phyloP scores from a whole-genome alignment of 2,329 filamentous ascomycete species.

The Fusarium bulbicola region DNA sequence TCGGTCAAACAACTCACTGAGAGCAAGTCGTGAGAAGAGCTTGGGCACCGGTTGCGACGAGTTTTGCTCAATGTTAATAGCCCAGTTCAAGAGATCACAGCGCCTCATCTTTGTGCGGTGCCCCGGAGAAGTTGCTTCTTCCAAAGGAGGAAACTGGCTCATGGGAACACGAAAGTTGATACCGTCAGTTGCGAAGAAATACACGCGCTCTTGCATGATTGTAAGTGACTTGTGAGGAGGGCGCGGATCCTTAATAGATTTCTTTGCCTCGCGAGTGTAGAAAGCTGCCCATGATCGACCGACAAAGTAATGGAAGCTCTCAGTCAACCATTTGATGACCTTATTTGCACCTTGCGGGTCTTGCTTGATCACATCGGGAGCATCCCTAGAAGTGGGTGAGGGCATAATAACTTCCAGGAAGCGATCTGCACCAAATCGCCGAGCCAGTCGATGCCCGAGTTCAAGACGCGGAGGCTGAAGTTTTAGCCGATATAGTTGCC shows the following conservation, averaged over 20 bases:
- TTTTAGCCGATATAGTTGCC: constrained; percentile 56
- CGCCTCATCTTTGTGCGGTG: constrained; percentile 49
- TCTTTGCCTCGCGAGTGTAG: constrained; percentile 53
- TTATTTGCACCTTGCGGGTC: constrained; percentile 45
- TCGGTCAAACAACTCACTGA: constrained; percentile 53
- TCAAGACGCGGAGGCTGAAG: constrained; percentile 61
- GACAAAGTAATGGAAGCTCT: constrained; percentile 52
- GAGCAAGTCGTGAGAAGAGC: constrained; percentile 65
- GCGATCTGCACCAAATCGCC: constrained; percentile 66
- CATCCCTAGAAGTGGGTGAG: constrained; percentile 45
- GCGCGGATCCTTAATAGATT: constrained; percentile 46
- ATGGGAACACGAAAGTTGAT: constrained; percentile 48
- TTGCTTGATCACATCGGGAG: constrained; percentile 44
- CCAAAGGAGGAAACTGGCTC: constrained; percentile 31
- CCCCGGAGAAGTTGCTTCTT: constrained; percentile 32
- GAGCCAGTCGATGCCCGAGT: constrained; percentile 59
- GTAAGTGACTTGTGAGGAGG: constrained; percentile 32
- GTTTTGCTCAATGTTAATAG: constrained; percentile 58
- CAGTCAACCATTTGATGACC: constrained; percentile 44
- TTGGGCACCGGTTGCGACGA: constrained; percentile 60
- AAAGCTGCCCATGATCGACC: constrained; percentile 60
- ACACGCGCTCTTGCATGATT: constrained; percentile 53
- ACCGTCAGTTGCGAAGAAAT: constrained; percentile 65
- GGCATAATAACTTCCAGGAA: constrained; percentile 67
- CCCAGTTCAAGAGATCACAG: constrained; percentile 60